Evolutionary conservation across 2,329 filamentous ascomycete genomes (phyloP).

Genomic region (Fusarium nelsonii): DNA sequence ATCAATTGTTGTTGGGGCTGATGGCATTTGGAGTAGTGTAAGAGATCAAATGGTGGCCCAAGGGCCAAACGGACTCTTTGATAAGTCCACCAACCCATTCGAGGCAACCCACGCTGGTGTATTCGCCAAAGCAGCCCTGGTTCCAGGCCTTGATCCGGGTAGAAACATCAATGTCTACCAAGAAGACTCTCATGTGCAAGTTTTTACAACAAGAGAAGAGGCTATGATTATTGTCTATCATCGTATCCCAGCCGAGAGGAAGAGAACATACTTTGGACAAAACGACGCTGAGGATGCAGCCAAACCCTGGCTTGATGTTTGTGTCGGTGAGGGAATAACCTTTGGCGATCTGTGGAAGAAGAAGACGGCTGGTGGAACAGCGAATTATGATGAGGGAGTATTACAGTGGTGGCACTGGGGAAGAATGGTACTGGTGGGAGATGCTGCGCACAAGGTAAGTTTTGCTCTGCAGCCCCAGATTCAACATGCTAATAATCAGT

Average conservation of each 20-base stretch:
- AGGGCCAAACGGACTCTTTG: slow-evolving; percentile 25
- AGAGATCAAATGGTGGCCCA: slow-evolving; percentile 22
- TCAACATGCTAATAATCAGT: not conserved
- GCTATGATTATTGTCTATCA: slow-evolving; percentile 19
- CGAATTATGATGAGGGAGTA: slow-evolving; percentile 28
- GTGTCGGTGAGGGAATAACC: not conserved
- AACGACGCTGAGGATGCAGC: slow-evolving; percentile 27
- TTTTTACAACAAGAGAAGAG: slow-evolving; percentile 20
- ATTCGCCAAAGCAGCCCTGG: not conserved
- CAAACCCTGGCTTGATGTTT: slow-evolving; percentile 17
- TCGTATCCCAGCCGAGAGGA: slow-evolving; percentile 13
- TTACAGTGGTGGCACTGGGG: slow-evolving; percentile 31
- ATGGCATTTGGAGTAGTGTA: slow-evolving; percentile 24
- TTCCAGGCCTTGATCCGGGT: not conserved
- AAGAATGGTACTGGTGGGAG: slow-evolving; percentile 26
- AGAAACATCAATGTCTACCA: slow-evolving; percentile 27
- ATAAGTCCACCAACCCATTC: slow-evolving; percentile 19
- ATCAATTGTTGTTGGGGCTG: slow-evolving; percentile 5
- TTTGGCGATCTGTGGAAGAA: slow-evolving; percentile 29
- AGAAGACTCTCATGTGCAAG: slow-evolving; percentile 17
- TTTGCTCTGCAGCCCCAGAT: fast-evolving
- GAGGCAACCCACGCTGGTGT: slow-evolving; percentile 15
- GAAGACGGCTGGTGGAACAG: slow-evolving; percentile 26
- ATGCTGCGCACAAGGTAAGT: slow-evolving; percentile 27
- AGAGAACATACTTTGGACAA: slow-evolving; percentile 22